Evolutionary conservation across 1,284 basidiomycete genomes (phyloP), one percentile per base, ranked within the genome.

Genomic region (Porogramme epimiltina): DNA sequence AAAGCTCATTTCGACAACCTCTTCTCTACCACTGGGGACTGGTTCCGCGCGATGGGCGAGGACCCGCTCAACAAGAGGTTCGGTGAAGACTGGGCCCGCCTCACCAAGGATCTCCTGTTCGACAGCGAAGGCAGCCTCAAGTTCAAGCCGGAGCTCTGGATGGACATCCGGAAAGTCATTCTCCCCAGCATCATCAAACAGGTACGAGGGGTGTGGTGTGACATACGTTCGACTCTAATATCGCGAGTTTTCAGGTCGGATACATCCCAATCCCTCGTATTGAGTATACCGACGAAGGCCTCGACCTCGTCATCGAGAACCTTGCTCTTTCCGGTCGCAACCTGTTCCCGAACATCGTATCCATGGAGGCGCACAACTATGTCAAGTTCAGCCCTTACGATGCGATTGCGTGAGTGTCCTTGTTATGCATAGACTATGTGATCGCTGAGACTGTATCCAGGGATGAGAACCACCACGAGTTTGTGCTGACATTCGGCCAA

Each of bases 231-330:
- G n/a, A n/a, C n/a, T n/a, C n/a, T n/a, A n/a, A n/a, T n/a, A n/a
- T n/a, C n/a, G n/a, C n/a, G n/a, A n/a, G n/a, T n/a, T n/a, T n/a
- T 90, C 33, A 89, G 82, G 77, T 93, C 53, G 93, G 93, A 22
- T 94, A 94, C 70, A 73, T 98, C 51, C 95, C 95, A 18, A 93
- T 97, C 57, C 94, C 92, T 0, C 85, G 91, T 37, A 84, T 93
- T 67, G 94, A 97, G 72, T 95, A 94, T 73, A 87, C 85, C 22
- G 91, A 95, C 68, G 85, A 89, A 43, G 68, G 79, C 13, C 71
- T 95, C 55, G 93, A 95, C 61, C 79, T 96, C 47, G 91, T 97
- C 54, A 85, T 98, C 54, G 95, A 98, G 79, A 96, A 98, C 72
- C 80, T 98, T 25, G 88, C 92, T 2, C 79, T 98, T 20, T 90